Base-by-base conservation (phyloP, 345 rosid species). In the Moricandia moricandioides region DNA sequence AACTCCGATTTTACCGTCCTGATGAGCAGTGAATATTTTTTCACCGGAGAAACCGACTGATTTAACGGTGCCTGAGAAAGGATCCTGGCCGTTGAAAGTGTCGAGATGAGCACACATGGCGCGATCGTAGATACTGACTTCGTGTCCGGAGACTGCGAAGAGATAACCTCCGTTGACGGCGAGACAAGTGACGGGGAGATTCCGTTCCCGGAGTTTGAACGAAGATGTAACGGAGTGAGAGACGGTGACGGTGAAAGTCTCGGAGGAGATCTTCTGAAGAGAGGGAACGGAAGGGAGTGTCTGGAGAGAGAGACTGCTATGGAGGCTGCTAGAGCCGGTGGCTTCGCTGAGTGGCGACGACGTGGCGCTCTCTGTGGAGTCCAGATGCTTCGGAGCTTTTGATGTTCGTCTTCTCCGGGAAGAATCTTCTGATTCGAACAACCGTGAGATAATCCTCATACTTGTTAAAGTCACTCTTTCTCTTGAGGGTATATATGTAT, bases 1-100 rank as follows among this genome's bases (percentile, higher is more conserved):
- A 73, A 87, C 92, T 13, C 96, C 94, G 85, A 93, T 88, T 74
- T 88, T 87, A 40, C 88, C 78, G 81, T 93, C 96, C 63, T 93
- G 98, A 59, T 93, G 97, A 57, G 96, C 90, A 0, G 97, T 85
- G 80, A 89, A 83, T 74, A 91, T 67, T 72, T 88, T 87, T 0
- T 86, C 88, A 47, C 80, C 82, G 72, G 82, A 84, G 79, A 89
- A 86, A 21, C 84, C 29, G 29, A 88, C 62, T 17, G 87, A 82
- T 78, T 93, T 91, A n/a, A 91, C 87, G 49, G 89, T 79, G 13
- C 98, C 97, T 2, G 94, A 80, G 63, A 86, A 81, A 13, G 92
- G 82, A 60, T 77, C 84, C 24, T 83, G 77, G 26, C 54, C 63
- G 76, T 84, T 85, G 76, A 88, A 91, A 0, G 85, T 62, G 4